These are phyloP conservation scores for Escallonia rubra DNA, from an alignment of 129 eudicot species.

Conservation along the genomic window DNA sequence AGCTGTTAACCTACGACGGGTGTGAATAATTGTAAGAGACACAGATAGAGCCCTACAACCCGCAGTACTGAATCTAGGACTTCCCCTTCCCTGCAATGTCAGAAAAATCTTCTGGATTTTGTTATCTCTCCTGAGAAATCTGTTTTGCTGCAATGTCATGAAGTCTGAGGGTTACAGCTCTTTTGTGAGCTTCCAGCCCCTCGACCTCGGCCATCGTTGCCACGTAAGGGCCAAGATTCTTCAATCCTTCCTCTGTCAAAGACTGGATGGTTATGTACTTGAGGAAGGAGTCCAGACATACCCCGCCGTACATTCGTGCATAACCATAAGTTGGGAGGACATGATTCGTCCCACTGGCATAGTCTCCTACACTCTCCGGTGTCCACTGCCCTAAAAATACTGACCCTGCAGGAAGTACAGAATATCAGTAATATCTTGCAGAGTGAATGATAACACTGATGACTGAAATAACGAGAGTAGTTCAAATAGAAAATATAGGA, in stretches of 20 bases:
- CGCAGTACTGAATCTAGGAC: too few relatives aligned
- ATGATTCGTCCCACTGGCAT: constrained; percentile 99
- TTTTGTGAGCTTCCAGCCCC: constrained; percentile 87
- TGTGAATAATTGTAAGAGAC: too few relatives aligned
- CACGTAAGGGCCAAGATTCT: constrained; percentile 85
- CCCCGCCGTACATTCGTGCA: constrained; percentile 97
- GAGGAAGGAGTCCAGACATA: constrained; percentile 85
- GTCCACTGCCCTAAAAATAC: constrained; percentile 99
- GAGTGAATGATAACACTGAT: too few relatives aligned
- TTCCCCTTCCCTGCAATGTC: too few relatives aligned
- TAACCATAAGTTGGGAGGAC: constrained; percentile 98
- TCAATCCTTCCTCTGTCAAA: constrained; percentile 86
- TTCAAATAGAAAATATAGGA: too few relatives aligned
- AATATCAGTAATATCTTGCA: neutral
- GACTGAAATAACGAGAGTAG: too few relatives aligned
- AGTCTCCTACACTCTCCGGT: constrained; percentile 99
- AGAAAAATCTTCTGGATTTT: too few relatives aligned
- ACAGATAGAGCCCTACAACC: too few relatives aligned
- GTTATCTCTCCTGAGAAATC: constrained; percentile 21
- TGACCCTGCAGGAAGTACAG: constrained; percentile 52
- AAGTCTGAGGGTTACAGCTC: constrained; percentile 92
- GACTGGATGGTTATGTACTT: constrained; percentile 98
- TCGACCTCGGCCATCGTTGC: constrained; percentile 96
- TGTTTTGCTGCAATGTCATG: constrained; percentile 73
- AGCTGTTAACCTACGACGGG: too few relatives aligned